Evolutionary conservation across 495 filamentous ascomycete species (phyloP).

Genomic region (Hyaloscypha bicolor): DNA sequence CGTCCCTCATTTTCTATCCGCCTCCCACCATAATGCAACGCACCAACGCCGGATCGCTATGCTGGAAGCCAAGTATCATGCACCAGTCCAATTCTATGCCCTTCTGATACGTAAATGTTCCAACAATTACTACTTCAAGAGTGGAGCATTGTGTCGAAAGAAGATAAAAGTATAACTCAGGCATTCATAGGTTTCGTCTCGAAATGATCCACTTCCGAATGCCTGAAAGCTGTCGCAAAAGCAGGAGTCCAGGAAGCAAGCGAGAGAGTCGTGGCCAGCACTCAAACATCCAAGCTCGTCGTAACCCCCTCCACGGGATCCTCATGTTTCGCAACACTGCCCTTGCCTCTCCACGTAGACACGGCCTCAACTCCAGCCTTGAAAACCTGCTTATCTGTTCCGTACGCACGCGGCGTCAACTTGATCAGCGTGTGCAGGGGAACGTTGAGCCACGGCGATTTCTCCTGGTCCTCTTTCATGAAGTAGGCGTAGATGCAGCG

Average conservation of each 20-base stretch:
- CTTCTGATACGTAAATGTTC: background rate
- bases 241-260: too few relatives aligned
- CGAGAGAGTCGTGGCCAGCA: too few relatives aligned
- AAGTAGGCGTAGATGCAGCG: slow-evolving; percentile 98
- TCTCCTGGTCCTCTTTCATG: slow-evolving; percentile 91
- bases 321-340: slow-evolving; percentile 77
- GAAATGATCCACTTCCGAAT: too few relatives aligned
- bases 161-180: background rate
- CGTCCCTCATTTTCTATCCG: background rate
- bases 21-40: background rate
- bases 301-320: slow-evolving; percentile 24
- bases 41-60: slow-evolving; percentile 24
- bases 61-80: background rate
- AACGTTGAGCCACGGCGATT: slow-evolving; percentile 94
- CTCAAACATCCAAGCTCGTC: slow-evolving; percentile 15
- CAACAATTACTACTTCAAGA: background rate
- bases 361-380: slow-evolving; percentile 89
- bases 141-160: background rate
- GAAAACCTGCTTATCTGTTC: slow-evolving; percentile 82
- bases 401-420: slow-evolving; percentile 91
- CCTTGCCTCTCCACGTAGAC: slow-evolving; percentile 91
- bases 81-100: background rate
- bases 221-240: too few relatives aligned
- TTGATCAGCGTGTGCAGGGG: slow-evolving; percentile 96
- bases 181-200: too few relatives aligned